A percentile compares a stretch with the other conserved stretches of the same genome.
These are phyloP conservation scores for Narthecium ossifragum DNA, from an alignment of 106 monocot genomes.

Conservation along the genomic window DNA sequence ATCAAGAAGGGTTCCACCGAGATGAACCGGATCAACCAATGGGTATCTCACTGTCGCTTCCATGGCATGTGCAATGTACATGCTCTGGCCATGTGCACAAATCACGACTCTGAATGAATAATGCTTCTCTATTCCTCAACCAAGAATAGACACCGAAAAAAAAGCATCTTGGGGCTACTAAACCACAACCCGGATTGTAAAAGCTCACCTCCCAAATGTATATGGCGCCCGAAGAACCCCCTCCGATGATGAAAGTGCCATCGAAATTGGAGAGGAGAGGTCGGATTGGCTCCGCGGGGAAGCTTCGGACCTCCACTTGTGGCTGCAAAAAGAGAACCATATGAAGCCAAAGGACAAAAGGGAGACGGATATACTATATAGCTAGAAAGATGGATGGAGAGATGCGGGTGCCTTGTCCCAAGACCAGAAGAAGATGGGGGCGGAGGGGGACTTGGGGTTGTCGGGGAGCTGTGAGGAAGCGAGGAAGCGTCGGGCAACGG, in stretches of 20 bases:
- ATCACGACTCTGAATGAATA: too few relatives aligned
- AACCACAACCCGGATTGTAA: not conserved
- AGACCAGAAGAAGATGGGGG: constrained; percentile 58
- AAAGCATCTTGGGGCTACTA: too few relatives aligned
- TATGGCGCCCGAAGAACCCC: constrained; percentile 51
- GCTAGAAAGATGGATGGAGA: not conserved
- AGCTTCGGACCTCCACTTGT: constrained; percentile 50
- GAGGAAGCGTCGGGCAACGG: constrained; percentile 53
- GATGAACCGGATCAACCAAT: too few relatives aligned
- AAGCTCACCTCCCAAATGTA: constrained; percentile 60
- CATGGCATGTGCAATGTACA: too few relatives aligned
- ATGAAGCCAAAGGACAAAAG: not conserved
- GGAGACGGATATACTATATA: not conserved
- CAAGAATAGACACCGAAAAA: too few relatives aligned
- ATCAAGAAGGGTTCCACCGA: too few relatives aligned
- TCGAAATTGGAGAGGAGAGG: constrained; percentile 49
- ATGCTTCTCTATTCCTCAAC: too few relatives aligned
- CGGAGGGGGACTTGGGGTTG: constrained; percentile 8
- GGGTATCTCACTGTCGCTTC: too few relatives aligned
- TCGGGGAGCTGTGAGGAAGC: constrained; percentile 33
- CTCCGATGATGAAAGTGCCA: constrained; percentile 56
- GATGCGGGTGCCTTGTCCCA: constrained; percentile 37
- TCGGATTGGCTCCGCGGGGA: constrained; percentile 60
- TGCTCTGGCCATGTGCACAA: too few relatives aligned
- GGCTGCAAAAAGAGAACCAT: constrained; percentile 25